Evolutionary conservation across 2,329 filamentous ascomycete species (phyloP).

Genomic region (Claviceps pazoutovae): DNA sequence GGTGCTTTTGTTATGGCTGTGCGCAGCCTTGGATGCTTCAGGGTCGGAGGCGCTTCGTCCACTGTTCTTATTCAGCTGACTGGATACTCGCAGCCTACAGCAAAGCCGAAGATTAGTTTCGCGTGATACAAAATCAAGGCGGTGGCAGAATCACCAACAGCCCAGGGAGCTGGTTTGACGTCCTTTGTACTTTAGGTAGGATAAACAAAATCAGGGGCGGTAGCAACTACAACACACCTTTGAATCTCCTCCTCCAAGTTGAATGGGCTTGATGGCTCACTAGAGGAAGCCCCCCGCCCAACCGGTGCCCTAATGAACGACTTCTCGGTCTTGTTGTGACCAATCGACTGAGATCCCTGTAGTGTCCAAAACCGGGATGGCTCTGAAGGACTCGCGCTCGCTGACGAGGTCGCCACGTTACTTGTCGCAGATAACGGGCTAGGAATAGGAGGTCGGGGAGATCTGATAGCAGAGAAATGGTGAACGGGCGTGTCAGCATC

Average conservation of each 20-base stretch:
- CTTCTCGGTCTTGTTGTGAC: constrained; percentile 4
- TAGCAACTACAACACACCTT: constrained; percentile 18
- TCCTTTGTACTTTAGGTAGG: background rate
- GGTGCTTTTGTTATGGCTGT: constrained; percentile 24
- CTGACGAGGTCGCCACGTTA: constrained; percentile 27
- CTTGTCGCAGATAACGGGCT: constrained; percentile 36
- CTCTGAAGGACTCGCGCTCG: constrained; percentile 25
- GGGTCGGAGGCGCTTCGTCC: constrained; percentile 30
- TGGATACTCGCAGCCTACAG: constrained; percentile 14
- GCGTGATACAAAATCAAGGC: background rate
- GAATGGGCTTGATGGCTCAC: constrained; percentile 22
- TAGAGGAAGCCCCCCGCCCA: constrained; percentile 21
- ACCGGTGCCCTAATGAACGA: constrained; percentile 5
- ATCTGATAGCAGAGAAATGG: constrained; percentile 22
- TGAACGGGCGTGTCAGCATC: background rate
- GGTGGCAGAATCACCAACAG: background rate
- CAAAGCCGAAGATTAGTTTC: background rate
- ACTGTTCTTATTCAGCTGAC: constrained; percentile 41
- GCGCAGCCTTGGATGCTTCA: constrained; percentile 28
- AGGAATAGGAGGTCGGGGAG: constrained; percentile 31
- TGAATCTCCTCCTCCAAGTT: constrained; percentile 18
- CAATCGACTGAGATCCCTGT: constrained; percentile 14
- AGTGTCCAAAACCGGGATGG: constrained; percentile 9
- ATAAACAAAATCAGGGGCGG: background rate
- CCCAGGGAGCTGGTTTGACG: background rate